A percentile compares a stretch with the other conserved stretches of the same genome.
These are phyloP conservation scores for Kernera saxatilis DNA, from an alignment of 345 rosid species.

Conservation along the genomic window DNA sequence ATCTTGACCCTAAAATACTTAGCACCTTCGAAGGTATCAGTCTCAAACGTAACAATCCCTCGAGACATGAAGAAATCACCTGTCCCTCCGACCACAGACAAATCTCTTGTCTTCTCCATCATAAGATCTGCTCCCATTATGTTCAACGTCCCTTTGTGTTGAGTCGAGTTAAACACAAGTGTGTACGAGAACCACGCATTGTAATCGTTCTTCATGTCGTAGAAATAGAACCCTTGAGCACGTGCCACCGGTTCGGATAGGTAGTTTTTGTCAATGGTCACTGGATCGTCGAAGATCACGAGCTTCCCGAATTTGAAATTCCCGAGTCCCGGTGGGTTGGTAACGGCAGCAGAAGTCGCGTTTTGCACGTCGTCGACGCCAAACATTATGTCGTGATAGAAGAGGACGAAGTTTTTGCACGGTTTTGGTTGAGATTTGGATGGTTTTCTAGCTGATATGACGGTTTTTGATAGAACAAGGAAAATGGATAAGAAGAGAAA, in stretches of 20 bases:
- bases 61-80: conserved; percentile 79
- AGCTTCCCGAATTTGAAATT: conserved; percentile 38
- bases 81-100: conserved; percentile 67
- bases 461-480: conserved; percentile 16
- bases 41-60: conserved; percentile 58
- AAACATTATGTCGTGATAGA: conserved; percentile 54
- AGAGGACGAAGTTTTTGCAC: conserved; percentile 46
- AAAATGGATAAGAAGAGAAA: conserved; percentile 1
- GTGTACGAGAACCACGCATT: conserved; percentile 59
- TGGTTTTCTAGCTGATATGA: conserved; percentile 20
- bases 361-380: conserved; percentile 38
- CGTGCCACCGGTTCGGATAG: conserved; percentile 41
- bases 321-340: conserved; percentile 35
- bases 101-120: conserved; percentile 62
- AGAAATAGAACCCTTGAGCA: conserved; percentile 69
- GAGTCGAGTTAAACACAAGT: conserved; percentile 58
- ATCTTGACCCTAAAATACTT: conserved; percentile 50
- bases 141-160: conserved; percentile 54
- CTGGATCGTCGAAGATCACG: conserved; percentile 58
- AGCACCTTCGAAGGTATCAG: conserved; percentile 50
- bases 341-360: conserved; percentile 43
- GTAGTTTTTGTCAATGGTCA: conserved; percentile 39
- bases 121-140: conserved; percentile 63
- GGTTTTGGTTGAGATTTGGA: conserved; percentile 37
- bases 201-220: conserved; percentile 40